phyloP scores from a whole-genome alignment of 2,329 filamentous ascomycete species.

The Botrytis deweyae region DNA sequence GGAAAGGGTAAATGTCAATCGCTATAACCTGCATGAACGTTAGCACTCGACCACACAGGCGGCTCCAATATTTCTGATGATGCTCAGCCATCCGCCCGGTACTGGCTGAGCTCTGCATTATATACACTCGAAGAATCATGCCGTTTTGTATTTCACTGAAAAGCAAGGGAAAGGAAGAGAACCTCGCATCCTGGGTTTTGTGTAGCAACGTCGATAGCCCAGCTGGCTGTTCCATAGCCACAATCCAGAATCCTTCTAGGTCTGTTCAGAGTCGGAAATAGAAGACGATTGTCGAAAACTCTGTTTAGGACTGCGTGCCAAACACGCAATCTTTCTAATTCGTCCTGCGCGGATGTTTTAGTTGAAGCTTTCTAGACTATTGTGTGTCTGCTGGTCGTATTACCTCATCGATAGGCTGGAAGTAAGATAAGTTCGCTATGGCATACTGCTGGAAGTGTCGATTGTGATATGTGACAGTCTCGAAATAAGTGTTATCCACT shows the following conservation, averaged over 20 bases:
- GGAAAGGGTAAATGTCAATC: conserved; percentile 70
- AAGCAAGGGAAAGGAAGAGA: conserved; percentile 30
- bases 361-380: background rate
- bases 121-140: background rate
- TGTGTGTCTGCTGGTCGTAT: conserved; percentile 17
- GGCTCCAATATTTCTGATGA: background rate
- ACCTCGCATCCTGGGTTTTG: conserved; percentile 65
- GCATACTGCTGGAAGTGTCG: conserved; percentile 68
- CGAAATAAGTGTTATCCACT: conserved; percentile 58
- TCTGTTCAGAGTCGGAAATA: conserved; percentile 65
- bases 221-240: conserved; percentile 68
- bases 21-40: conserved; percentile 59
- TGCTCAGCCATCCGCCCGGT: background rate
- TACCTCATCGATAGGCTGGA: conserved; percentile 71
- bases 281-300: conserved; percentile 64
- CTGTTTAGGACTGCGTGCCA: conserved; percentile 62
- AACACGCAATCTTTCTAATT: conserved; percentile 62
- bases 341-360: conserved; percentile 51
- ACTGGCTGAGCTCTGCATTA: background rate
- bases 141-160: background rate
- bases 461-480: conserved; percentile 60
- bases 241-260: conserved; percentile 66
- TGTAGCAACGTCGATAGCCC: conserved; percentile 68
- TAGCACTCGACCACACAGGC: background rate
- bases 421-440: conserved; percentile 63